phyloP scores from a whole-genome alignment of 352 stramenopile genomes.

The Elongisporangium prolatum region DNA sequence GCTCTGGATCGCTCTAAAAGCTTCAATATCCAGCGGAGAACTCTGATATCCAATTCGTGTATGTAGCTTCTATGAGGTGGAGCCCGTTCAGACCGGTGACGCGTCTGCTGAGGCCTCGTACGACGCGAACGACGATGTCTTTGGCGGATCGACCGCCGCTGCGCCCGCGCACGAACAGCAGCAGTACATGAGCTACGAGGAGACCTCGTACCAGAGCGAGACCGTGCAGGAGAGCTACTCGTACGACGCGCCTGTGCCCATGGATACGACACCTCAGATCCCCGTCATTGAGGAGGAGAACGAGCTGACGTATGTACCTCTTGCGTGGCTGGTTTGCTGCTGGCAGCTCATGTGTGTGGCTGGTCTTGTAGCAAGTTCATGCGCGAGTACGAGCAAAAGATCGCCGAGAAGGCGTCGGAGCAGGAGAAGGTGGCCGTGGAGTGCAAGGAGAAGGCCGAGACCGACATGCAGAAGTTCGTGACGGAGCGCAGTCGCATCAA shows the following conservation, averaged over 20 bases:
- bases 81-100: too few species aligned
- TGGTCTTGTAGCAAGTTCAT: slow-evolving; percentile 61
- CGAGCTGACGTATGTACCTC: slow-evolving; percentile 58
- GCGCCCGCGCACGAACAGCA: slow-evolving; percentile 12
- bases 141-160: slow-evolving; percentile 9
- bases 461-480: slow-evolving; percentile 78
- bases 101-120: too few species aligned
- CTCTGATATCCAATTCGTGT: background rate
- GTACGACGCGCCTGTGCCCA: slow-evolving; percentile 11
- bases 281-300: slow-evolving; percentile 63
- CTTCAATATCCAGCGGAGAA: too few species aligned
- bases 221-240: slow-evolving; percentile 7
- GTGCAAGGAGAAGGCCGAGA: slow-evolving; percentile 65
- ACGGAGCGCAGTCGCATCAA: slow-evolving; percentile 81
- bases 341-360: too few species aligned
- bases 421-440: slow-evolving; percentile 70
- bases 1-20: too few species aligned
- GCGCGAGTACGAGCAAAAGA: slow-evolving; percentile 62
- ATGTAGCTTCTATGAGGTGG: slow-evolving; percentile 63
- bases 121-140: slow-evolving; percentile 16
- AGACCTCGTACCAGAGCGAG: slow-evolving; percentile 1
- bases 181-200: slow-evolving; percentile 19
- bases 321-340: slow-evolving; percentile 1
- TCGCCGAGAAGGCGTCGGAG: slow-evolving; percentile 57
- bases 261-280: slow-evolving; percentile 27